Conservation (phyloP, 2,329 filamentous ascomycete genomes). For the Alternaria rosae region DNA sequence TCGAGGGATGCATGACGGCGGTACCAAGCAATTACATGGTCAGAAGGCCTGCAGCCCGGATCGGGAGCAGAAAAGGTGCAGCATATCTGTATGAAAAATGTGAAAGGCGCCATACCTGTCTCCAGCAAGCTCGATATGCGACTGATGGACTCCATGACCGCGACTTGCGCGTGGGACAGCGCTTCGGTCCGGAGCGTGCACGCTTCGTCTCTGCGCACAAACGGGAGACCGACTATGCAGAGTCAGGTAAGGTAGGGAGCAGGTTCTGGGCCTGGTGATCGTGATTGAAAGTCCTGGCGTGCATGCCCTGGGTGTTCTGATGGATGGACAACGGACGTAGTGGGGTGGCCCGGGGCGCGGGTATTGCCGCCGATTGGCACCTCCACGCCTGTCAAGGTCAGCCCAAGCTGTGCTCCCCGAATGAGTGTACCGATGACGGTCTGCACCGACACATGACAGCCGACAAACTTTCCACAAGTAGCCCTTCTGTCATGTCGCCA, state of each 20-base stretch:
- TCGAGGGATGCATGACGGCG: slow-evolving; percentile 45
- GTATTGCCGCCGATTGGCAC: slow-evolving; percentile 15
- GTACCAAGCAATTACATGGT: slow-evolving; percentile 8
- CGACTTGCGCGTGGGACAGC: slow-evolving; percentile 19
- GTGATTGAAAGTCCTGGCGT: slow-evolving; percentile 34
- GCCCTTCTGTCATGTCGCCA: slow-evolving; percentile 21
- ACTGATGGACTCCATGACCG: slow-evolving; percentile 90
- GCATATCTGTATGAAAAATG: slow-evolving; percentile 9
- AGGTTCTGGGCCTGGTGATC: slow-evolving; percentile 26
- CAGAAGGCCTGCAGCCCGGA: slow-evolving; percentile 15
- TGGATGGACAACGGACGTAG: slow-evolving; percentile 13
- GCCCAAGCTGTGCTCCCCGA: slow-evolving; percentile 2
- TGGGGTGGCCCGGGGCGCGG: slow-evolving; percentile 16
- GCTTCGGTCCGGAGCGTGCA: slow-evolving; percentile 24
- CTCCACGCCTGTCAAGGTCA: neutral
- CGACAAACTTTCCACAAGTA: neutral
- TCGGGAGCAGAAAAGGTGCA: neutral
- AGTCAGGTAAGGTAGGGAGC: slow-evolving; percentile 24
- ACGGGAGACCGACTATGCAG: slow-evolving; percentile 36
- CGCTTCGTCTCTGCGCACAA: slow-evolving; percentile 19
- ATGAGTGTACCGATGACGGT: slow-evolving; percentile 11
- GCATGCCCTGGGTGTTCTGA: slow-evolving; percentile 22
- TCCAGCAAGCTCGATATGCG: slow-evolving; percentile 93
- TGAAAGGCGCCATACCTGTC: slow-evolving; percentile 69
- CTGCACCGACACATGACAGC: slow-evolving; percentile 16